Evolutionary conservation across 202 grass and related monocot genomes (phyloP), one percentile per base, ranked within the genome.

Genomic region (Elaeis oleifera): DNA sequence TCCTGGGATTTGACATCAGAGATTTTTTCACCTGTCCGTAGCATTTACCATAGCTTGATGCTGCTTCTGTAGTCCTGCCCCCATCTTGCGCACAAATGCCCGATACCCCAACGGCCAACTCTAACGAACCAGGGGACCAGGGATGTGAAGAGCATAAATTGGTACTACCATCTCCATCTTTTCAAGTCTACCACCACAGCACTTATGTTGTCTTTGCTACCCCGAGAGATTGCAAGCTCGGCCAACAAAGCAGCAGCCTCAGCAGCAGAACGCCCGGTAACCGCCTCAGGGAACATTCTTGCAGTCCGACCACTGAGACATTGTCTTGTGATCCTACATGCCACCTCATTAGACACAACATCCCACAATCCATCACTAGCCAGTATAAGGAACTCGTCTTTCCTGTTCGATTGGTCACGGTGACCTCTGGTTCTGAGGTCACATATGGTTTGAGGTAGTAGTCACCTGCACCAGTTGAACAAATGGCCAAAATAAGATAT

Each of bases 361-460:
- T 94, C 81, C 89, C 89, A 94, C 4, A 94, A 62, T 16, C 89
- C 89, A 20, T 94, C 89, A 49, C 84, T 94, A 4, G 72, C 89
- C 16, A 94, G n/a, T 68, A 94, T 80, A 27, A 94, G 65, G 64
- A 94, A 88, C 56, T 94, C 89, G 17, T 94, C 89, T 23, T 56
- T 23, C 50, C 22, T 0, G 75, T 82, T 36, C 84, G 75, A 13
- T 82, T 78, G 7, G 23, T 72, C 2, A 88, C 61, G 0, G 63
- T 82, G n/a, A 88, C 68, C 53, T 94, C 89, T n/a, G 89, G 89
- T 22, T 88, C 89, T 0, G 75, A 72, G 16, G 61, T 82, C 16
- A 94, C 81, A 23, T 69, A 82, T 56, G 89, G 89, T 59, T 94
- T 94, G 50, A 94, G 58, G 72, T 85, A 85, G 48, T 75, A 84